These are phyloP conservation scores for Adansonia rubrostipa DNA, from an alignment of 441 rosid genomes.

Conservation along the genomic window DNA sequence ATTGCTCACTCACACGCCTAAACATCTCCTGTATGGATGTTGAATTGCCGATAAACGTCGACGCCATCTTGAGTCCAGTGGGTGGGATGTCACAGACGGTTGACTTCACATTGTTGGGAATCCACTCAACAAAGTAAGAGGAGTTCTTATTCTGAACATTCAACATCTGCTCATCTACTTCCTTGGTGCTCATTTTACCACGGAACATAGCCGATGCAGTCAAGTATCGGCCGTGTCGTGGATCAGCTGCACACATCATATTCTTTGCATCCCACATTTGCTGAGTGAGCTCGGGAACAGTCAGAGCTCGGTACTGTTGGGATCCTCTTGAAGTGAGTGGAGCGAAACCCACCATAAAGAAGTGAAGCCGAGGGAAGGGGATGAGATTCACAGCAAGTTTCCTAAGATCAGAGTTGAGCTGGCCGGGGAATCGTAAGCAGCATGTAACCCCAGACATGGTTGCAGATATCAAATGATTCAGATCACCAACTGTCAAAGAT, in stretches of 20 bases:
- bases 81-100: slow-evolving; percentile 69
- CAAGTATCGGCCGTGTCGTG: slow-evolving; percentile 59
- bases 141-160: slow-evolving; percentile 69
- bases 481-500: slow-evolving; percentile 56
- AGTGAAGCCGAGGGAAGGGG: slow-evolving; percentile 73
- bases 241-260: slow-evolving; percentile 72
- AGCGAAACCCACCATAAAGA: slow-evolving; percentile 75
- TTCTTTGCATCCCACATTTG: slow-evolving; percentile 84
- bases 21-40: slow-evolving; percentile 67
- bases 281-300: slow-evolving; percentile 68
- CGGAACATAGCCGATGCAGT: slow-evolving; percentile 67
- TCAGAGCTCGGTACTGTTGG: slow-evolving; percentile 58
- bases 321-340: slow-evolving; percentile 71
- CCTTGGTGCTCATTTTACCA: slow-evolving; percentile 71
- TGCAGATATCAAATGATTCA: slow-evolving; percentile 68
- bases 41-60: slow-evolving; percentile 60
- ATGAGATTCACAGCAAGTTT: slow-evolving; percentile 75
- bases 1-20: slow-evolving; percentile 63
- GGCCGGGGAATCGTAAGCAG: slow-evolving; percentile 72
- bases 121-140: slow-evolving; percentile 67
- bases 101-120: slow-evolving; percentile 65
- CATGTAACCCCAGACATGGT: slow-evolving; percentile 81
- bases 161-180: slow-evolving; percentile 67
- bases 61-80: slow-evolving; percentile 59
- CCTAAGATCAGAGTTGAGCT: slow-evolving; percentile 68